Base-by-base conservation (phyloP, 371 early-diverging fungal genomes). In the Gilbertella persicaria region DNA sequence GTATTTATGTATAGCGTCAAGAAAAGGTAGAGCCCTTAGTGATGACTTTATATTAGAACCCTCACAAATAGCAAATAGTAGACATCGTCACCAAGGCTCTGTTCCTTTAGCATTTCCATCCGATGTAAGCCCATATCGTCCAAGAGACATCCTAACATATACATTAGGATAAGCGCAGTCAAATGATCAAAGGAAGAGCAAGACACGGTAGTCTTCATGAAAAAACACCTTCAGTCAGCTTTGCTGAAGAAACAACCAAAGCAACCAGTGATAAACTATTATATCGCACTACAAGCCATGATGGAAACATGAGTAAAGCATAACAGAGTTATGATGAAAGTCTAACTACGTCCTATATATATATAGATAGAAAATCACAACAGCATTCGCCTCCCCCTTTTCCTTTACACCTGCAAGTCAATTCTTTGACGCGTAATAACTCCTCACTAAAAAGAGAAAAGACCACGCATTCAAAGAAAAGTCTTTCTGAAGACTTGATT, bases 281-380 rank as follows among this genome's bases (percentile, higher is more conserved):
- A 5, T 45, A 62, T 49, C 53, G 58, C 24, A 57, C 63, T 8
- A 57, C 45, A 19, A 62, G 63, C 20, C 63, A 62, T 19, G 58
- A 62, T 33, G 53, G 49, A 17, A 44, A 53, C 21, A 61, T 62
- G 58, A 58, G 47, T 33, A 55, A 47, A 17, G 23, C 8, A 12
- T 26, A 36, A 28, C 24, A 28, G 24, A 44, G 25, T 36, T 19
- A 17, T 45, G 14, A 26, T 37, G 9, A n/a, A 30, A 23, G 21
- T 3, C 2, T 10, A 38, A n/a, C 20, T 17, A 8, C 36, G n/a
- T n/a, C n/a, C n/a, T n/a, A n/a, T n/a, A n/a, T 38, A 13, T 3
- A 26, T 21, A 17, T 42, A 55, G 55, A 48, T 48, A 47, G 43
- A 35, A 55, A 55, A 42, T 30, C 50, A 19, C 42, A 44, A 37